Evolutionary conservation across 1,284 basidiomycete species (phyloP).

Genomic region (Malassezia slooffiae): DNA sequence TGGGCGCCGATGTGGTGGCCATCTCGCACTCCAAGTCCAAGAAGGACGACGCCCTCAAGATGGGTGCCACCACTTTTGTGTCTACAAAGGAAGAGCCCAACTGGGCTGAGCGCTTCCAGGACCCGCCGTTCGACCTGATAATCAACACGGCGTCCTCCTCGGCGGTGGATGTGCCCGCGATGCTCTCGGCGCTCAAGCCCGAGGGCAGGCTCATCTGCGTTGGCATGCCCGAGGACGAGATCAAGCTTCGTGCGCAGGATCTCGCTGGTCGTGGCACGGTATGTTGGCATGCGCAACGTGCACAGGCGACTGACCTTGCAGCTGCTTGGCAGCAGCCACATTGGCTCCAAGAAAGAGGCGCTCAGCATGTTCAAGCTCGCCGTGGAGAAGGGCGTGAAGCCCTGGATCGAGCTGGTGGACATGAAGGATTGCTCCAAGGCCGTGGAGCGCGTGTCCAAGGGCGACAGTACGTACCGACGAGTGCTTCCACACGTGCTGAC

Average conservation of each 20-base stretch:
- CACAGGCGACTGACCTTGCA: constrained; percentile 3
- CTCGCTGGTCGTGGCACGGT: constrained; percentile 48
- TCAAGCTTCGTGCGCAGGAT: constrained; percentile 46
- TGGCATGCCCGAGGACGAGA: constrained; percentile 51
- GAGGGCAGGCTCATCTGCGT: constrained; percentile 55
- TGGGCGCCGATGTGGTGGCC: constrained; percentile 57
- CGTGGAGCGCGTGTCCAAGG: constrained; percentile 53
- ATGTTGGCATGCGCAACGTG: too few species aligned
- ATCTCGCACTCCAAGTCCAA: constrained; percentile 59
- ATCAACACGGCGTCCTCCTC: constrained; percentile 52
- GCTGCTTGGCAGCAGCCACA: constrained; percentile 51
- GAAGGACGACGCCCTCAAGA: constrained; percentile 56
- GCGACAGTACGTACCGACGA: constrained; percentile 54
- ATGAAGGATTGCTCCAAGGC: constrained; percentile 57
- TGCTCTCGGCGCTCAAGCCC: constrained; percentile 52
- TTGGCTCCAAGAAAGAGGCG: constrained; percentile 58
- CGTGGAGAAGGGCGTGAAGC: constrained; percentile 38
- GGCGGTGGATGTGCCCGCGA: constrained; percentile 49
- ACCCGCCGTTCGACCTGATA: constrained; percentile 54
- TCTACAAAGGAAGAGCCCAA: constrained; percentile 36
- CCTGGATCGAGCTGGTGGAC: constrained; percentile 52
- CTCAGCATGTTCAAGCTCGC: constrained; percentile 47
- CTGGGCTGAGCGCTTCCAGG: constrained; percentile 32
- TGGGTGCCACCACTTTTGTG: constrained; percentile 53
- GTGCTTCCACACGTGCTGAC: background rate